Evolutionary conservation across 2,329 filamentous ascomycete genomes (phyloP).

Genomic region (Xylaria multiplex): DNA sequence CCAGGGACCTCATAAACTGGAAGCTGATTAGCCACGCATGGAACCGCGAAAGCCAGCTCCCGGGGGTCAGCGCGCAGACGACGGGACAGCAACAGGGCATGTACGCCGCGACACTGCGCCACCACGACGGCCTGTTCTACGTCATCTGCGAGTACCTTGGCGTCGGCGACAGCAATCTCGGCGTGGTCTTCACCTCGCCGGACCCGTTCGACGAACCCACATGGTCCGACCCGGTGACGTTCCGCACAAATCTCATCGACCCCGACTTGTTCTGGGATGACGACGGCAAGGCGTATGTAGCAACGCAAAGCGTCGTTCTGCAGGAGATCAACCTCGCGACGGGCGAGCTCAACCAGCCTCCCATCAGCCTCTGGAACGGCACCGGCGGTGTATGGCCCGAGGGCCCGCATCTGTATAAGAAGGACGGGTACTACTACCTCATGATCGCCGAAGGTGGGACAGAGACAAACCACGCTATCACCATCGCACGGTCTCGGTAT

Average conservation of each 20-base stretch:
- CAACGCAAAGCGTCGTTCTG: constrained; percentile 47
- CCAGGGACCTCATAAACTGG: constrained; percentile 62
- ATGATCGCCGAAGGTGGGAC: constrained; percentile 62
- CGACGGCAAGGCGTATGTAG: constrained; percentile 52
- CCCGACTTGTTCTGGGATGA: constrained; percentile 57
- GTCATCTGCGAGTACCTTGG: constrained; percentile 48
- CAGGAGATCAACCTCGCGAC: constrained; percentile 51
- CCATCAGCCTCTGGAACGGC: constrained; percentile 56
- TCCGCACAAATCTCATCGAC: constrained; percentile 51
- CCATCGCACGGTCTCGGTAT: constrained; percentile 54
- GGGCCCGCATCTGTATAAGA: constrained; percentile 58
- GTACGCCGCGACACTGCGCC: constrained; percentile 50
- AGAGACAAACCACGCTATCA: constrained; percentile 53
- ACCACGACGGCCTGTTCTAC: constrained; percentile 48
- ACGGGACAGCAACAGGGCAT: constrained; percentile 48
- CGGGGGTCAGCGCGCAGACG: constrained; percentile 48
- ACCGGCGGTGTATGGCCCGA: constrained; percentile 56
- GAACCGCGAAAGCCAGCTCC: constrained; percentile 55
- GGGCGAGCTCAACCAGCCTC: constrained; percentile 47
- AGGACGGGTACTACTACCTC: constrained; percentile 59
- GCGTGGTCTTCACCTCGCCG: constrained; percentile 52
- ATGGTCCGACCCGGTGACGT: constrained; percentile 55
- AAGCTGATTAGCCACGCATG: constrained; percentile 55
- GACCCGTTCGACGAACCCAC: constrained; percentile 52
- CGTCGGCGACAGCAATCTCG: constrained; percentile 21